Evolutionary conservation across 139 green algal species (phyloP).

Genomic region (Chlorella sp.): DNA sequence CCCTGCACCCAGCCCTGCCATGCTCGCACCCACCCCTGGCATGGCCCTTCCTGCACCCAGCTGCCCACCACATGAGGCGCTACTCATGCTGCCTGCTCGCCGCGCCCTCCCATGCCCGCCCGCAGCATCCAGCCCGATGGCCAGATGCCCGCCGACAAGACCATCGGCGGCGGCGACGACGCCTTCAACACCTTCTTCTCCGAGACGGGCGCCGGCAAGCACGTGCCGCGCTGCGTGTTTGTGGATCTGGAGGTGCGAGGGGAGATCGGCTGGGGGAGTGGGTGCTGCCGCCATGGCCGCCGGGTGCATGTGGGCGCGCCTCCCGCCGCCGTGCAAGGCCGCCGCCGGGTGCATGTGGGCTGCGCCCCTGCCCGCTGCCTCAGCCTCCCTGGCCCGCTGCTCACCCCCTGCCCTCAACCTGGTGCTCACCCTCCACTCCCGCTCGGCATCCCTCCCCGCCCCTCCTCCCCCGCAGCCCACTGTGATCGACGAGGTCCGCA

Average conservation of each 20-base stretch:
- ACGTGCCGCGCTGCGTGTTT: slow-evolving; percentile 93
- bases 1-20: not conserved
- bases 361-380: not conserved
- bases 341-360: not conserved
- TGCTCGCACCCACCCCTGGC: too few species aligned
- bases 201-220: slow-evolving; percentile 96
- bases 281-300: not conserved
- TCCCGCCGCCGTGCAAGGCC: not conserved
- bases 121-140: slow-evolving; percentile 95
- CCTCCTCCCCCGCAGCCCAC: slow-evolving; percentile 67
- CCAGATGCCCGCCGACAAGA: slow-evolving; percentile 97
- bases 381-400: not conserved
- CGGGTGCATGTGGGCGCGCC: not conserved
- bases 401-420: not conserved
- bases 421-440: too few species aligned
- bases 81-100: not conserved
- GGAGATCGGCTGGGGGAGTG: not conserved
- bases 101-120: not conserved
- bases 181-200: slow-evolving; percentile 98
- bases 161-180: slow-evolving; percentile 87
- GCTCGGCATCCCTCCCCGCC: not conserved
- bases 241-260: slow-evolving; percentile 88
- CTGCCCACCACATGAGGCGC: not conserved
- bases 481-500: slow-evolving; percentile 96
- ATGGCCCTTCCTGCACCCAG: too few species aligned